A percentile compares a stretch with the other conserved stretches of the same genome.
Evolutionary conservation across 805 yeast genomes (phyloP).

Genomic region (Ogataea chonburiensis): DNA sequence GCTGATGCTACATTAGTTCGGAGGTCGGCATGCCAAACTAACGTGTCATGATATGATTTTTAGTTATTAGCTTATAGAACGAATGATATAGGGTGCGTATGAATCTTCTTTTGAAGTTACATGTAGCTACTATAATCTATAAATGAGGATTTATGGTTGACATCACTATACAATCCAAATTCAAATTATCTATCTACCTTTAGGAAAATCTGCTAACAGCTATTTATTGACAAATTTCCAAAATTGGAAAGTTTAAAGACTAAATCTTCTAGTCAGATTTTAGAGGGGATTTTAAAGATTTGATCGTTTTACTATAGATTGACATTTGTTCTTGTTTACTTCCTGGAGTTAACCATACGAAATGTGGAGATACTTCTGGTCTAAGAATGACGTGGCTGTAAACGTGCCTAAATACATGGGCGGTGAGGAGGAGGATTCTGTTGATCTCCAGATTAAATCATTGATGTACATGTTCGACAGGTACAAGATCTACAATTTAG

Average conservation of each 20-base stretch:
- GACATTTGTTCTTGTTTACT: background rate
- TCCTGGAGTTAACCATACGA: background rate
- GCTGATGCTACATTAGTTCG: no score
- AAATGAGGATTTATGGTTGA: no score
- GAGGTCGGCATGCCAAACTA: no score
- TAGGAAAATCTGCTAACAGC: no score
- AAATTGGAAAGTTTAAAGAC: constrained; percentile 1
- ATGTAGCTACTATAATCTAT: no score
- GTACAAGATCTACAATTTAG: constrained; percentile 41
- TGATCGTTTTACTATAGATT: background rate
- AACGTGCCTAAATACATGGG: constrained; percentile 49
- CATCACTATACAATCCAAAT: no score
- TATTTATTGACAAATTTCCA: constrained; percentile 9
- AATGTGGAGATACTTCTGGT: constrained; percentile 37
- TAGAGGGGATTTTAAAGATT: background rate
- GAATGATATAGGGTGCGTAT: no score
- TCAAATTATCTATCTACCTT: no score
- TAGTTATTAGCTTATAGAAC: no score
- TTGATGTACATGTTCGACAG: constrained; percentile 57
- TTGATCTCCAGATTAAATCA: constrained; percentile 61
- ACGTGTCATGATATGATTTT: no score
- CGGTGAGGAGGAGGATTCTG: constrained; percentile 52
- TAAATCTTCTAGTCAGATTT: background rate
- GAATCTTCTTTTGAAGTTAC: no score
- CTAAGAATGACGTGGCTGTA: constrained; percentile 36